phyloP scores from a whole-genome alignment of 1,284 basidiomycete species.

The Cryptococcus neoformans region DNA sequence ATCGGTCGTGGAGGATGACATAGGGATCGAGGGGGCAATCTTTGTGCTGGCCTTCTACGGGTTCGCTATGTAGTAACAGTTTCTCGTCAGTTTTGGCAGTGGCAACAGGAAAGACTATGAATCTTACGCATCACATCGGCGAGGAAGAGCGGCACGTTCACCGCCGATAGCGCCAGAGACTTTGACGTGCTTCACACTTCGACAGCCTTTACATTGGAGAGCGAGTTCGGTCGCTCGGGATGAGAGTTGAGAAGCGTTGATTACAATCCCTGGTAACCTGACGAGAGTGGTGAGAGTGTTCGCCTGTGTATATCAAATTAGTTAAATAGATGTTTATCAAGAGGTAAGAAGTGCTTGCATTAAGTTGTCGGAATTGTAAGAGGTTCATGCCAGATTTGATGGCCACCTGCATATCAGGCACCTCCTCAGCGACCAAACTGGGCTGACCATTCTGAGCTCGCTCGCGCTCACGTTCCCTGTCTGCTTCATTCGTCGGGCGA shows the following conservation, averaged over 20 bases:
- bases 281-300: conserved; percentile 95
- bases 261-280: conserved; percentile 96
- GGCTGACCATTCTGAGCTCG: conserved; percentile 54
- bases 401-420: conserved; percentile 86
- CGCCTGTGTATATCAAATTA: conserved; percentile 53
- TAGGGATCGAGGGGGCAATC: conserved; percentile 96
- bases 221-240: conserved; percentile 90
- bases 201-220: conserved; percentile 89
- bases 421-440: conserved; percentile 55
- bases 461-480: conserved; percentile 19
- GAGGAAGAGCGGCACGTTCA: conserved; percentile 73
- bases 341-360: conserved; percentile 47
- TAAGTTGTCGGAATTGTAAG: conserved; percentile 89
- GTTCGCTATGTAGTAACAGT: conserved; percentile 8
- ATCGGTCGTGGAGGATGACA: conserved; percentile 93
- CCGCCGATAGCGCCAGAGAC: conserved; percentile 83
- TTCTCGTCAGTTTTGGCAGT: too few species aligned
- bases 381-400: conserved; percentile 86
- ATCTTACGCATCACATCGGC: conserved; percentile 70
- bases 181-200: conserved; percentile 73
- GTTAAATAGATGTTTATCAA: neutral
- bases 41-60: conserved; percentile 71
- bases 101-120: conserved; percentile 2
- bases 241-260: conserved; percentile 90
- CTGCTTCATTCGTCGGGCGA: conserved; percentile 60